Evolutionary conservation across 805 yeast genomes (phyloP).

Genomic region (Groenewaldozyma salmanticensis): DNA sequence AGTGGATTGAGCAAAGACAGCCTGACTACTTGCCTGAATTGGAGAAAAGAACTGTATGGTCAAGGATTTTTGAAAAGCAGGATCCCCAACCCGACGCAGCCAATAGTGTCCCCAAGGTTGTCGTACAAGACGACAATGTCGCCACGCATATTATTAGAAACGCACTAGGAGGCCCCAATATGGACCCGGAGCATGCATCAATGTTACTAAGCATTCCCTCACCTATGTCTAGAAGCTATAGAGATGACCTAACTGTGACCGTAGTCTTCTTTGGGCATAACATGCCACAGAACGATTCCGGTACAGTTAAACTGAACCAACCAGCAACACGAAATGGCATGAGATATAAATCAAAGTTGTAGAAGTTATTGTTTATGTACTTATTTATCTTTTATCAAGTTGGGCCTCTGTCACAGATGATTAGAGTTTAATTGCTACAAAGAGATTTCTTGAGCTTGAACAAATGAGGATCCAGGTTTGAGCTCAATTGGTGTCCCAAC

Average conservation of each 20-base stretch:
- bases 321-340: conserved; percentile 17
- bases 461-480: conserved; percentile 44
- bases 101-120: conserved; percentile 30
- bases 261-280: conserved; percentile 79
- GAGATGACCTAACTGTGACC: conserved; percentile 94
- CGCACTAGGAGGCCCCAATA: conserved; percentile 73
- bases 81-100: not conserved
- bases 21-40: conserved; percentile 12
- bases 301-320: conserved; percentile 22
- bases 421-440: no score
- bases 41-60: conserved; percentile 29
- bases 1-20: conserved; percentile 78
- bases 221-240: conserved; percentile 80
- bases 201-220: conserved; percentile 86
- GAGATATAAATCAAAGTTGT: conserved; percentile 4
- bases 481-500: conserved; percentile 60
- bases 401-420: no score
- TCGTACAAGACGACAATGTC: conserved; percentile 73
- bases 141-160: conserved; percentile 91
- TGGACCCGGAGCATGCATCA: conserved; percentile 70
- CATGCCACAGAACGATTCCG: conserved; percentile 17
- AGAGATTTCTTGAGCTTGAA: not conserved
- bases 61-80: conserved; percentile 37
- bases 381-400: not conserved
- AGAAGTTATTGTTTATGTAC: conserved; percentile 4